Evolutionary conservation across 768 basidiomycete species (phyloP), one percentile per base, ranked within the genome.

Genomic region (Russula griseocarnosa): DNA sequence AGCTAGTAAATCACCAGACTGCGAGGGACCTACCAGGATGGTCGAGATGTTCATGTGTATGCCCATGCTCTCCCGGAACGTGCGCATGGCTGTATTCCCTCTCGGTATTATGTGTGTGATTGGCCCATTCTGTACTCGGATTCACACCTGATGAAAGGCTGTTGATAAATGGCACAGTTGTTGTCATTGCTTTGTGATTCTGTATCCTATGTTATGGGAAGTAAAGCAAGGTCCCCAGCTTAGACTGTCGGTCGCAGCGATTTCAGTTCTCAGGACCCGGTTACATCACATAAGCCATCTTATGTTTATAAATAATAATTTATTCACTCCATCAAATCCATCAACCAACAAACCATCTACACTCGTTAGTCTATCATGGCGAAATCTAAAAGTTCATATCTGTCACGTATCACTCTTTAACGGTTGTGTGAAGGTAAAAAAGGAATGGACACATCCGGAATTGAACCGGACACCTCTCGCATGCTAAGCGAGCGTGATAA

Each of bases 11-110:
- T 28, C 20, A n/a, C 22, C 38, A 7, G 30, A 1, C 18, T 26
- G 8, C 16, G 14, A 5, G 34, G 11, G 51, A 67, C 78, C 46
- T 72, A 88, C 95, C 95, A 62, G 94, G 81, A 76, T 97, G 81
- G 60, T 97, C 93, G 54, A 96, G 80, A 70, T 91, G 86, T 66
- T 98, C 96, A 73, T 98, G 96, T 0, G 94, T 94, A 70, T 98
- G 96, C 5, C 95, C 95, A 71, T 98, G 95, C 58, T 95, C 94
- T 49, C 79, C 81, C 11, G 67, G 69, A 20, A 77, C 82, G 69
- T 85, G 85, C 53, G 81, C 79, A 66, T 88, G 86, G 13, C 74
- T 76, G 55, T 81, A 78, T 71, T 49, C 9, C 66, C 73, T 16
- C 71, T 77, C 50, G 70, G 75, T 61, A 71, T 77, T 83, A 71